Base-by-base conservation (phyloP, 2,329 filamentous ascomycete genomes). In the Proliferodiscus dingleyae region DNA sequence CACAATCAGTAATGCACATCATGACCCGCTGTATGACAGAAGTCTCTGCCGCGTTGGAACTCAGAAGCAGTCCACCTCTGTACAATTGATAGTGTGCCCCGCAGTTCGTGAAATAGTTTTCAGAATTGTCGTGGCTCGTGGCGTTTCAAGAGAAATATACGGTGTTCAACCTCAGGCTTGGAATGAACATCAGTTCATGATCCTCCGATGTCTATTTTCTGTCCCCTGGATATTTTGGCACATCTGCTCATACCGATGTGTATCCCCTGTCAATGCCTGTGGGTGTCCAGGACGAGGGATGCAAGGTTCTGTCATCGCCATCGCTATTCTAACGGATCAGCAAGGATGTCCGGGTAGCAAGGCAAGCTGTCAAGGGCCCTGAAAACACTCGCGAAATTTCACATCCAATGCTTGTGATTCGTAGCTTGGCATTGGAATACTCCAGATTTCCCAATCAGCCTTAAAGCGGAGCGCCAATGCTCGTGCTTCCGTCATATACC, bases 401-500 rank as follows among this genome's bases (percentile, higher is more conserved):
- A 49, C 52, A 45, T 51, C 48, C 51, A 50, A 52, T 53, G 47
- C 52, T 55, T 51, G 49, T 50, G 46, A 36, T 36, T 46, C 41
- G 47, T 47, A 26, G 30, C 52, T 58, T 56, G 54, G 53, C 55
- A 50, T 42, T 47, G 38, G 41, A 52, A 54, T 57, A 59, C 58
- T 61, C 57, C 59, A 60, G 59, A 61, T 56, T 57, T 60, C 50
- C 54, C 54, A 61, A 61, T 60, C 60, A 61, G 60, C 59, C 60
- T 62, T 61, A 62, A 61, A 60, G 53, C 53, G 51, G 57, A 58
- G 40, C 53, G 46, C 54, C 47, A 58, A 57, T 60, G 58, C 59
- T 54, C 53, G 51, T 45, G 41, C 51, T 41, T 54, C 57, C 53
- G 51, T 55, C 51, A 54, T 55, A 59, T 60, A 53, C 53, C 53